Conservation (phyloP, 176 grass and related monocot genomes). For the Miscanthus lutarioriparius region DNA sequence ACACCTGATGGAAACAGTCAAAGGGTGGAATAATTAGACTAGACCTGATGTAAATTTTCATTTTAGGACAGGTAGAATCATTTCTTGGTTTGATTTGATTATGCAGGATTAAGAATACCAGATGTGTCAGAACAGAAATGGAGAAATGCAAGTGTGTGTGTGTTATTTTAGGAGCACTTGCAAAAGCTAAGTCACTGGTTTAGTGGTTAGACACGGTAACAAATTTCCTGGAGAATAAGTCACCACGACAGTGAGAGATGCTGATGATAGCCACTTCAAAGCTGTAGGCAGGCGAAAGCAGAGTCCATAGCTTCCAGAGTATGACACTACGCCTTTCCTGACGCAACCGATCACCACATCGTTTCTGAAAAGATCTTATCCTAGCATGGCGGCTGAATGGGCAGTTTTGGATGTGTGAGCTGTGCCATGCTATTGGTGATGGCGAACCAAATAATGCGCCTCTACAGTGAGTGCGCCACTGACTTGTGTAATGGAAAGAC, state of each 20-base stretch:
- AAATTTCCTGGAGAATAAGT: neutral
- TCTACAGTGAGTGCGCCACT: neutral
- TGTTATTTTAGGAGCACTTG: neutral
- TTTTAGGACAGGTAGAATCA: neutral
- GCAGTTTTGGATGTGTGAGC: conserved; percentile 8
- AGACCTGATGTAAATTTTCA: neutral
- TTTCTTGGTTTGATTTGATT: neutral
- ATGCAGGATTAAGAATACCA: neutral
- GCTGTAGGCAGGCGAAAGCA: neutral
- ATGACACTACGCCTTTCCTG: conserved; percentile 16
- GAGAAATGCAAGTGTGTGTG: neutral
- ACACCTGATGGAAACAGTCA: conserved; percentile 58
- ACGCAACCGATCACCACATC: conserved; percentile 15
- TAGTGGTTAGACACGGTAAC: neutral
- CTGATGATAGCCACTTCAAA: neutral
- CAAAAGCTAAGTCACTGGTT: neutral
- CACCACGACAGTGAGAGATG: conserved; percentile 4
- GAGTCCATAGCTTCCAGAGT: neutral
- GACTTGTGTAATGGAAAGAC: neutral
- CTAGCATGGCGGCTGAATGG: neutral
- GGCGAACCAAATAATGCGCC: neutral
- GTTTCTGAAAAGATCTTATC: conserved; percentile 1
- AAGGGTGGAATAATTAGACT: neutral
- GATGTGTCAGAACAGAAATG: neutral
- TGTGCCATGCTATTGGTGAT: neutral